Evolutionary conservation across 441 rosid genomes (phyloP), one percentile per base, ranked within the genome.

Genomic region (Gossypium davidsonii): DNA sequence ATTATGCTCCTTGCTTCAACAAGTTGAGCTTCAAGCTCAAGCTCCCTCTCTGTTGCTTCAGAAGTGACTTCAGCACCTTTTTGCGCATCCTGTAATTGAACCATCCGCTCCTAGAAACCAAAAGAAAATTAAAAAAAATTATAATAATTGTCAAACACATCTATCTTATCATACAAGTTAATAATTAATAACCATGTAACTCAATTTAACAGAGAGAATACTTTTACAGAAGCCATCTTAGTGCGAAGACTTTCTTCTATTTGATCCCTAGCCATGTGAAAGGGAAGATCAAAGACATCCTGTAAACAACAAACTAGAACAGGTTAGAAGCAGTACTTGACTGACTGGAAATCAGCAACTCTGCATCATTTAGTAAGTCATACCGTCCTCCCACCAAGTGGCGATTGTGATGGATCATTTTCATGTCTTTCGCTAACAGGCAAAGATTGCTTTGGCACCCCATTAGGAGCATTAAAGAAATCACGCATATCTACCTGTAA

Each of bases 1-100:
- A 92, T 92, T 71, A 92, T 95, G 83, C 99, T 94, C 61, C 98
- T 92, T 37, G 98, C 98, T 85, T 95, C 98, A 59, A 92, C 99
- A 58, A 95, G 93, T 81, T 92, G 99, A 76, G 97, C 99, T 89
- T 93, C 97, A 37, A 95, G 99, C 78, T 93, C 99, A 78, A 95
- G 99, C 86, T 95, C 99, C 77, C 99, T 89, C 85, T 95, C 97
- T 25, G 96, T 91, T 71, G 90, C 99, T 85, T 95, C 98, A 48
- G 96, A 88, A 71, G 97, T 89, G 74, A 93, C 95, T 69, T 92
- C 97, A 71, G 98, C 90, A 74, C 81, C 95, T 85, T 89, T 91
- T 37, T 92, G 97, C 25, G 87, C 92, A 85, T 92, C 98, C 85
- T 95, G 97, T 72, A 95, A 77, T 76, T 95, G 96, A 67, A 84